Evolutionary conservation across 106 monocot genomes (phyloP).

Genomic region (Acorus calamus): DNA sequence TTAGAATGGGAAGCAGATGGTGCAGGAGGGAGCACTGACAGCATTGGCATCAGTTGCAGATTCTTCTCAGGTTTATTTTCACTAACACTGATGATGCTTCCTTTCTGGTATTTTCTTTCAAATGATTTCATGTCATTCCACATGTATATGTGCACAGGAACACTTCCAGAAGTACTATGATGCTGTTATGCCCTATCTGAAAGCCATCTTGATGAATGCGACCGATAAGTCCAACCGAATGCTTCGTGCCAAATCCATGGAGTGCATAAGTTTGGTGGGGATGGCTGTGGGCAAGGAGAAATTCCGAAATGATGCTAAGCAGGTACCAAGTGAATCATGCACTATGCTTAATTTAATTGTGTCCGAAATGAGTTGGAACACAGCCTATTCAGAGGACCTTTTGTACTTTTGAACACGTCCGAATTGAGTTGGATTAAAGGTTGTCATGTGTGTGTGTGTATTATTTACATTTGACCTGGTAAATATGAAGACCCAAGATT

Average conservation of each 20-base stretch:
- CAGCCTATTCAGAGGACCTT: too few relatives aligned
- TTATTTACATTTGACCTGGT: too few relatives aligned
- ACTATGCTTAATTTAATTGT: neutral
- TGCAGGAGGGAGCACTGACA: slow-evolving; percentile 89
- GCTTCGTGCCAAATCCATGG: slow-evolving; percentile 98
- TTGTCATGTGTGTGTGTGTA: too few relatives aligned
- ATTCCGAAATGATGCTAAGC: slow-evolving; percentile 91
- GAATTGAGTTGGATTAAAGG: too few relatives aligned
- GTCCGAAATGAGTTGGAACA: too few relatives aligned
- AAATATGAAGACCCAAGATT: too few relatives aligned
- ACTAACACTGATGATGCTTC: neutral
- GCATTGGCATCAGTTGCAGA: slow-evolving; percentile 98
- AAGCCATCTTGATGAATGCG: slow-evolving; percentile 88
- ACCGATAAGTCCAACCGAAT: slow-evolving; percentile 90
- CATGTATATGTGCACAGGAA: slow-evolving; percentile 40
- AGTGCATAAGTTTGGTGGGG: slow-evolving; percentile 95
- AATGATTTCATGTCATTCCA: slow-evolving; percentile 4
- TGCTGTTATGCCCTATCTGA: slow-evolving; percentile 88
- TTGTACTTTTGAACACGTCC: too few relatives aligned
- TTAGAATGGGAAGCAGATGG: slow-evolving; percentile 92
- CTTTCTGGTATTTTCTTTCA: slow-evolving; percentile 1
- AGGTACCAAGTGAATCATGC: slow-evolving; percentile 26
- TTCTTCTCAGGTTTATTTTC: slow-evolving; percentile 68
- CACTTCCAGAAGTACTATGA: slow-evolving; percentile 96
- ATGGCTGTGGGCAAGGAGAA: slow-evolving; percentile 97